phyloP scores from a whole-genome alignment of 345 rosid genomes.

The Limnanthes douglasii region DNA sequence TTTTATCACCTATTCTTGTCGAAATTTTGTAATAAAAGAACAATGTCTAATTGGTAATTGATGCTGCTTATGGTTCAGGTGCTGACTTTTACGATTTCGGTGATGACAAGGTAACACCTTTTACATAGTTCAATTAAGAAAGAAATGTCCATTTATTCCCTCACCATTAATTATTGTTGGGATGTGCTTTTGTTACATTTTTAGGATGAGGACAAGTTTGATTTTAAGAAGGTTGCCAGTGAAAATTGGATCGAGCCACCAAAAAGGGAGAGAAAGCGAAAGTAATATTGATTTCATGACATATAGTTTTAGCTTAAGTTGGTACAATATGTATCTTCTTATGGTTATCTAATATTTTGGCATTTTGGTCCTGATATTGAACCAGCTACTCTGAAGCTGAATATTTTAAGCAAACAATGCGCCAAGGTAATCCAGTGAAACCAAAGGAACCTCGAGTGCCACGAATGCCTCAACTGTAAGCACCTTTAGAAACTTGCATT shows the following conservation, averaged over 20 bases:
- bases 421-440: slow-evolving; percentile 87
- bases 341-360: neutral
- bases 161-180: too few species aligned
- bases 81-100: slow-evolving; percentile 94
- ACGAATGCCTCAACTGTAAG: slow-evolving; percentile 97
- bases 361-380: slow-evolving; percentile 2
- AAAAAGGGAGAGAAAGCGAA: slow-evolving; percentile 96
- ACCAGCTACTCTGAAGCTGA: slow-evolving; percentile 92
- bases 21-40: slow-evolving; percentile 2
- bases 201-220: slow-evolving; percentile 84
- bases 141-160: too few species aligned
- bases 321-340: slow-evolving; percentile 6
- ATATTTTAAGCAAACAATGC: slow-evolving; percentile 91
- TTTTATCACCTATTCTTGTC: neutral
- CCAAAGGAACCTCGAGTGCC: slow-evolving; percentile 98
- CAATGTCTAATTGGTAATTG: neutral
- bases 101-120: slow-evolving; percentile 62
- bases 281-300: slow-evolving; percentile 37
- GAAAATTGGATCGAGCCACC: slow-evolving; percentile 99
- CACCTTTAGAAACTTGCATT: slow-evolving; percentile 6
- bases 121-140: slow-evolving; percentile 4
- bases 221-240: slow-evolving; percentile 87
- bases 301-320: slow-evolving; percentile 4
- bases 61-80: slow-evolving; percentile 27
- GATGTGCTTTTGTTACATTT: too few species aligned